phyloP scores from a whole-genome alignment of 371 early-diverging fungal genomes.

The Lichtheimia ornata region DNA sequence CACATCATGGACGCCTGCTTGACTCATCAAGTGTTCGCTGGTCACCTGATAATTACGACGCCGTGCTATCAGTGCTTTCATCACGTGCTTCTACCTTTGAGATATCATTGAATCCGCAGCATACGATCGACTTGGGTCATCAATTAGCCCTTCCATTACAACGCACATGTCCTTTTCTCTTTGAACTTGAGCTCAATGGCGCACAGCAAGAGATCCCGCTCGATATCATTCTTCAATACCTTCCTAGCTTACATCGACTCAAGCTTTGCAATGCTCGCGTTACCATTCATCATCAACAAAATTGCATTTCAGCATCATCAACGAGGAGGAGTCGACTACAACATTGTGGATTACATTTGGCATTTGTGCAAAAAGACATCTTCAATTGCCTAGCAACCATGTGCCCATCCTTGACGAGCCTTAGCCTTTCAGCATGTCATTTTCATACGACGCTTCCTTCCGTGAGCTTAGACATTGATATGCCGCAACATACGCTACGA shows the following conservation, averaged over 20 bases:
- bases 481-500: not conserved
- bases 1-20: not conserved
- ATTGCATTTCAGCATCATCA: not conserved
- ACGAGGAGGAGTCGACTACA: not conserved
- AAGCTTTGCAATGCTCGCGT: not conserved
- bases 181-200: slow-evolving; percentile 5
- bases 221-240: not conserved
- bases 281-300: not conserved
- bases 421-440: slow-evolving; percentile 3
- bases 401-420: not conserved
- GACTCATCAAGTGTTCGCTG: not conserved
- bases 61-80: not conserved
- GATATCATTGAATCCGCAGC: not conserved
- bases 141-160: not conserved
- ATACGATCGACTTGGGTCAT: not conserved
- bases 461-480: not conserved
- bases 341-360: slow-evolving; percentile 1
- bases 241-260: slow-evolving; percentile 1
- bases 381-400: not conserved
- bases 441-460: not conserved
- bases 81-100: slow-evolving; percentile 1
- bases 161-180: not conserved
- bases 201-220: not conserved
- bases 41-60: not conserved
- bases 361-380: not conserved